These are phyloP conservation scores for Ophiostoma novo-ulmi DNA, from an alignment of 2,329 filamentous ascomycete genomes.

Conservation along the genomic window DNA sequence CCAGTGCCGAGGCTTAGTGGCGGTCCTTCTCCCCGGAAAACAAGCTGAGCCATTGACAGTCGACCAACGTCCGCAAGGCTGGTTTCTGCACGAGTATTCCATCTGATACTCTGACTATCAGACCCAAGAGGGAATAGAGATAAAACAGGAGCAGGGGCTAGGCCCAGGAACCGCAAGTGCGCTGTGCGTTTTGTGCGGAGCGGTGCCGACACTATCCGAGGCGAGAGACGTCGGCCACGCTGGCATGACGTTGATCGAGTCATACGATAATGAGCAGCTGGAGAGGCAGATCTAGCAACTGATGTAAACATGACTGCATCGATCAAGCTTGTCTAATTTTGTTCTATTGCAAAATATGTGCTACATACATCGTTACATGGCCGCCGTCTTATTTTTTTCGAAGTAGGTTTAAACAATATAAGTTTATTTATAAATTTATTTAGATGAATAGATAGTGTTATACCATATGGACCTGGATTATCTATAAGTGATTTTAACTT, in stretches of 20 bases:
- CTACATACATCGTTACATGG: constrained; percentile 22
- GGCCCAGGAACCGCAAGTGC: neutral
- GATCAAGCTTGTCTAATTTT: neutral
- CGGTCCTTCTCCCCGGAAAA: constrained; percentile 18
- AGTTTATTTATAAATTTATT: no score
- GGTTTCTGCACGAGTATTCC: no score
- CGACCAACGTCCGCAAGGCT: neutral
- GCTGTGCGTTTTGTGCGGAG: neutral
- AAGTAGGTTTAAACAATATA: no score
- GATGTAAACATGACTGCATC: no score
- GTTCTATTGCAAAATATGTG: constrained; percentile 18
- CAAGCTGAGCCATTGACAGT: neutral
- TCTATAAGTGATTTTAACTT: no score
- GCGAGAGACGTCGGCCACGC: constrained; percentile 4
- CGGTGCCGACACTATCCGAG: constrained; percentile 19
- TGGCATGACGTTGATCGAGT: constrained; percentile 14
- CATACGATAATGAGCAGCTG: neutral
- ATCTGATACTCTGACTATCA: no score
- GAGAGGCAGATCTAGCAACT: no score
- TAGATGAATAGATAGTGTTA: no score
- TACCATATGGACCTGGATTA: no score
- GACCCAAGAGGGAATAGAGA: no score
- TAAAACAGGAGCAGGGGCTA: no score
- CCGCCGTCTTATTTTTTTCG: neutral
- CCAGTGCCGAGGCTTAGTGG: constrained; percentile 23